Base-by-base conservation (phyloP, 2,329 filamentous ascomycete species). In the Aspergillus texensis region DNA sequence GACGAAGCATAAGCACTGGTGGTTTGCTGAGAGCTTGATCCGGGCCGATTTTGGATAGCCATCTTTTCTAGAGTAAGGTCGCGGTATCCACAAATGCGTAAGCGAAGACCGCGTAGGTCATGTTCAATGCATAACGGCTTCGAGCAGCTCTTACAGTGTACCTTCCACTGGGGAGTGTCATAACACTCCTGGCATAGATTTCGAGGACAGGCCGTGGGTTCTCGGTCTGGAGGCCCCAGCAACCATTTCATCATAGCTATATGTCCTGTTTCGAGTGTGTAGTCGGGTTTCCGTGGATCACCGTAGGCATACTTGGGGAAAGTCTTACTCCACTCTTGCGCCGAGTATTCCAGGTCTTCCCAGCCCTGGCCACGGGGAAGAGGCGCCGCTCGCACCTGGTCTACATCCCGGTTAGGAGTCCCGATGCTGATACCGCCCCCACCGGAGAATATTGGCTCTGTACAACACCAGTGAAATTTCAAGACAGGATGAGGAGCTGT, bases 381-480 rank as follows among this genome's bases (percentile, higher is more conserved):
- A 64, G 85, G 85, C 28, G 83, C 85, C 48, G 85, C 84, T 59
- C 85, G 82, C 58, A 87, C 82, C 65, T 82, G 81, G 65, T 87
- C 85, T 19, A 83, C 83, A 53, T 85, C 84, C 66, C 81, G 80
- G 64, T 80, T 82, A 3, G 80, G 80, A n/a, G 83, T 83, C 16
- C 84, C 77, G 58, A 87, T 84, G 41, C 83, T 85, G 64, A 88
- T 87, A 16, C 85, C 85, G 55, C 85, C 85, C 11, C 85, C 85
- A 11, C 85, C 85, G 30, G 85, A 87, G 68, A 87, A 87, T 57
- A 86, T 82, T 19, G 85, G 85, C 67, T 87, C 85, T 4, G 85
- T 81, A 67, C 85, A 88, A 70, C 85, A 88, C 85, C 85, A 88
- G 66, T 83, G 81, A 72, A 86, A 85, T 61, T 83, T 85, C 62